phyloP scores from a whole-genome alignment of 192 early-diverging fungal genomes.

The Spizellomyces punctatus region DNA sequence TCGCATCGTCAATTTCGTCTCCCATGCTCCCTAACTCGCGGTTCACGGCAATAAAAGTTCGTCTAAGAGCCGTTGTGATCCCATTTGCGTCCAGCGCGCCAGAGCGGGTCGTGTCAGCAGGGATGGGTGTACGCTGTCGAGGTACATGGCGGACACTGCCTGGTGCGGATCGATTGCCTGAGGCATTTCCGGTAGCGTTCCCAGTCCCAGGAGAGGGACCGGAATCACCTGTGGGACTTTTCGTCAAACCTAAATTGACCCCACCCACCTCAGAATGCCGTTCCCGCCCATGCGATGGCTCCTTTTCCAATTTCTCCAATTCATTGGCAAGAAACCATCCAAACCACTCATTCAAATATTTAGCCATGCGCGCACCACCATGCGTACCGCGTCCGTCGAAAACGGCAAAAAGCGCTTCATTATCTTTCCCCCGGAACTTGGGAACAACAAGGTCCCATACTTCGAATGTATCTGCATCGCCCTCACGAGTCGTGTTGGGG shows the following conservation, averaged over 20 bases:
- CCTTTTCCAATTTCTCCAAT: slow-evolving; percentile 63
- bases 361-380: slow-evolving; percentile 52
- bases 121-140: neutral
- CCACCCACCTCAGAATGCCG: neutral
- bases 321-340: slow-evolving; percentile 69
- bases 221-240: neutral
- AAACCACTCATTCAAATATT: slow-evolving; percentile 75
- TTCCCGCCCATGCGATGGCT: neutral
- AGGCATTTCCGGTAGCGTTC: no score
- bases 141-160: neutral
- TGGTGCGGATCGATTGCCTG: neutral
- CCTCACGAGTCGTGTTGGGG: neutral
- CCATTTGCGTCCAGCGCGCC: slow-evolving; percentile 46
- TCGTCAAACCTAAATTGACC: neutral
- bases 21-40: slow-evolving; percentile 68
- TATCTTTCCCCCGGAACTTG: slow-evolving; percentile 78
- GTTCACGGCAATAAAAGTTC: slow-evolving; percentile 82
- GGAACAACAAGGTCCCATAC: slow-evolving; percentile 88
- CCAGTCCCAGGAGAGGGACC: neutral
- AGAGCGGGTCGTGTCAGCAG: neutral
- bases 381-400: slow-evolving; percentile 75
- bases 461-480: slow-evolving; percentile 62
- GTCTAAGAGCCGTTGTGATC: slow-evolving; percentile 70
- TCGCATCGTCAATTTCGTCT: slow-evolving; percentile 26
- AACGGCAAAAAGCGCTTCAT: slow-evolving; percentile 86